Evolutionary conservation across 176 grass and related monocot species (phyloP).

Genomic region (Ensete glaucum): DNA sequence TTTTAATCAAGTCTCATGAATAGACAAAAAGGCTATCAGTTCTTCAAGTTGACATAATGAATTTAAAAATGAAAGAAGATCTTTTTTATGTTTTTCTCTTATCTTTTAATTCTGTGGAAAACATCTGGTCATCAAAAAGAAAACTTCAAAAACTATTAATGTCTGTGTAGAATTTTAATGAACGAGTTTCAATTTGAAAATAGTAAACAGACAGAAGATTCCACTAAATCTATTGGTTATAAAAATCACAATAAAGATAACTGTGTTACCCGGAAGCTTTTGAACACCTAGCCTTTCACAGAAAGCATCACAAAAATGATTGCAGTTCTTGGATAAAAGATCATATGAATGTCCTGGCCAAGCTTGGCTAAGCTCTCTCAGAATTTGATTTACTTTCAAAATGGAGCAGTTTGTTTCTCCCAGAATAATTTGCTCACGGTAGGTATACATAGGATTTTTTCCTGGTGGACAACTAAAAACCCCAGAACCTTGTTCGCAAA

Average conservation of each 20-base stretch:
- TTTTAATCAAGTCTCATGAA: too few species aligned
- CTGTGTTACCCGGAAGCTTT: slow-evolving; percentile 62
- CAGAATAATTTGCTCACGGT: slow-evolving; percentile 76
- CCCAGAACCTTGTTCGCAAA: slow-evolving; percentile 77
- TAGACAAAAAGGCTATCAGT: too few species aligned
- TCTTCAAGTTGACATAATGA: too few species aligned
- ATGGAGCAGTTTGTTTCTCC: slow-evolving; percentile 71
- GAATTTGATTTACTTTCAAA: slow-evolving; percentile 57
- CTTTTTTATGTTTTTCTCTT: too few species aligned
- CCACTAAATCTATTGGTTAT: not conserved
- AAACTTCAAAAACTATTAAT: too few species aligned
- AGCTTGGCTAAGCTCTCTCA: slow-evolving; percentile 62
- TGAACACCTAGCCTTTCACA: slow-evolving; percentile 72
- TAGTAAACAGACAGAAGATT: not conserved
- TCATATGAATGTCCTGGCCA: slow-evolving; percentile 82
- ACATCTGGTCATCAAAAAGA: too few species aligned
- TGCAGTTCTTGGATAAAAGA: slow-evolving; percentile 91
- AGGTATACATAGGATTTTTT: slow-evolving; percentile 98
- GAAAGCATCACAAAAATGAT: slow-evolving; percentile 90
- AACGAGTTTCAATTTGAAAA: too few species aligned
- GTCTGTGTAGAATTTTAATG: too few species aligned
- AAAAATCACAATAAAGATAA: not conserved
- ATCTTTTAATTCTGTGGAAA: too few species aligned
- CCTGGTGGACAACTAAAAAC: slow-evolving; percentile 84
- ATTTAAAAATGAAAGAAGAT: too few species aligned